Conservation (phyloP, 2,329 filamentous ascomycete genomes). For the Acephala macrosclerotiorum region DNA sequence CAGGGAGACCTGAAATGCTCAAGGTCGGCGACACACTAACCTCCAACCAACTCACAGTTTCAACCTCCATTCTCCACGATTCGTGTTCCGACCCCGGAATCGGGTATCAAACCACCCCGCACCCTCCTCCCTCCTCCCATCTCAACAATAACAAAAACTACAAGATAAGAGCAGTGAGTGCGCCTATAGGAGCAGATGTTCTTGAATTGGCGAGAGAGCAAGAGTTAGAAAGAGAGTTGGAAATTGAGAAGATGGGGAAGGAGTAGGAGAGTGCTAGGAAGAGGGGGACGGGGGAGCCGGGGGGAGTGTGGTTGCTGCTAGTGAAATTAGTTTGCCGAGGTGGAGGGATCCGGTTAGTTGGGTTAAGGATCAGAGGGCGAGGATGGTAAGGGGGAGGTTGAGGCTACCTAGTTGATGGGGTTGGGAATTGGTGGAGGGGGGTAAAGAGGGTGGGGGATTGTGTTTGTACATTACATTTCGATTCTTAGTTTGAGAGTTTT, state of each 20-base stretch:
- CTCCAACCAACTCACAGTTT: neutral
- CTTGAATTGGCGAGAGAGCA: neutral
- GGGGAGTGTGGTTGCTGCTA: neutral
- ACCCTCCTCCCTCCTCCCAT: too few relatives aligned
- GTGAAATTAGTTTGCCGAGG: conserved; percentile 4
- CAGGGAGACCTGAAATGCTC: neutral
- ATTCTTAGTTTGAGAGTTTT: too few relatives aligned
- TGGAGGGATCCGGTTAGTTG: neutral
- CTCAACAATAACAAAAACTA: neutral
- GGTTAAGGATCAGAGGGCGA: neutral
- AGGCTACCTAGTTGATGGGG: neutral
- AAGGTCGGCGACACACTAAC: neutral
- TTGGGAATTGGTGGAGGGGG: neutral
- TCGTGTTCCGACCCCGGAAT: neutral
- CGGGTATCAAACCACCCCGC: too few relatives aligned
- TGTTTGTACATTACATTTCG: too few relatives aligned
- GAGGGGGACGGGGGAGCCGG: neutral
- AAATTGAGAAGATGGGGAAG: neutral
- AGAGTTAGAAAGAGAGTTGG: neutral
- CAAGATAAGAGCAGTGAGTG: neutral
- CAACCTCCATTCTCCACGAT: neutral
- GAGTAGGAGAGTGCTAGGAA: conserved; percentile 1
- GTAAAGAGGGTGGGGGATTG: neutral
- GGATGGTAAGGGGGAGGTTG: neutral
- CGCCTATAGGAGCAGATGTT: neutral